A percentile compares a stretch with the other conserved stretches of the same genome.
Conservation (phyloP, 768 basidiomycete species). For the Hortiboletus campestris region DNA sequence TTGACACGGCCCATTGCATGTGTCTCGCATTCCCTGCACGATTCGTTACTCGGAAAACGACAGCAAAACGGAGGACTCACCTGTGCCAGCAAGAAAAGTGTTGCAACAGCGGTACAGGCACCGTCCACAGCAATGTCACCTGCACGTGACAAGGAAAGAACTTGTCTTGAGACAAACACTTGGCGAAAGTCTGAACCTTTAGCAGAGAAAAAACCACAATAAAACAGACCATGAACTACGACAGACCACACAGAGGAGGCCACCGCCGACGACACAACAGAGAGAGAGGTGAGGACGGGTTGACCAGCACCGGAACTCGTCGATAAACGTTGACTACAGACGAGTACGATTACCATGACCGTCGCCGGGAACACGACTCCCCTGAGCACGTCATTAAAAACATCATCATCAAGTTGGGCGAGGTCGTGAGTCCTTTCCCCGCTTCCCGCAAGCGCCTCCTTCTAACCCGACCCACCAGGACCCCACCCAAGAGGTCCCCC, state of each 20-base stretch:
- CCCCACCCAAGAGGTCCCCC: conserved; percentile 63
- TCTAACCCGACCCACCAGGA: conserved; percentile 45
- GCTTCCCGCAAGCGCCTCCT: too few species aligned
- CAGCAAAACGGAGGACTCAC: not conserved
- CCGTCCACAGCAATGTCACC: not conserved
- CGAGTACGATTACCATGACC: conserved; percentile 60
- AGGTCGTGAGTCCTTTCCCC: conserved; percentile 65
- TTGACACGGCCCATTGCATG: conserved; percentile 71
- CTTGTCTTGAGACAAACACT: conserved; percentile 10
- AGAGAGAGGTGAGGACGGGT: conserved; percentile 49
- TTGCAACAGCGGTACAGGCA: too few species aligned
- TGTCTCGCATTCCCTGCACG: conserved; percentile 53
- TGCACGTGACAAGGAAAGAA: conserved; percentile 23
- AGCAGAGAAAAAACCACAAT: too few species aligned
- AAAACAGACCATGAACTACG: too few species aligned
- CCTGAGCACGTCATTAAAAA: conserved; percentile 71
- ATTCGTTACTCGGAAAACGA: not conserved
- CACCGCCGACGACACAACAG: conserved; percentile 45
- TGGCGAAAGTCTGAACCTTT: too few species aligned
- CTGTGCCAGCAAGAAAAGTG: not conserved
- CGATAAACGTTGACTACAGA: conserved; percentile 38
- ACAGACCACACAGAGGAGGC: conserved; percentile 46
- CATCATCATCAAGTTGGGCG: conserved; percentile 70
- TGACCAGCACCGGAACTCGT: not conserved
- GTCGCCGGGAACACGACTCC: conserved; percentile 65